Evolutionary conservation across 768 basidiomycete species (phyloP), one percentile per base, ranked within the genome.

Genomic region (Boletus tylopilopsis): DNA sequence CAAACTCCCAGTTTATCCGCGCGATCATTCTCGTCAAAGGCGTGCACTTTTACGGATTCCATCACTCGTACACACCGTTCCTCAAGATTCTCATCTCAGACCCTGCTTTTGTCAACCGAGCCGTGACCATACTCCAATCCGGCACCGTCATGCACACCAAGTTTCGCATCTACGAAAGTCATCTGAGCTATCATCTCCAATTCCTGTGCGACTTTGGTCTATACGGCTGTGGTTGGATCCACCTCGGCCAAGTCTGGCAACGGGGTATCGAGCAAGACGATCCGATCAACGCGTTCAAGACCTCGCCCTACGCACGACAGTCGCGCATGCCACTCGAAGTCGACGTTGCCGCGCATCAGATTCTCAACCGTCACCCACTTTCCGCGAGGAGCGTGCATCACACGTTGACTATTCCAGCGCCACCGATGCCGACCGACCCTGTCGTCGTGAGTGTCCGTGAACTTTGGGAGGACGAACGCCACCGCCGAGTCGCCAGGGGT

Each of bases 401-500:
- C 61, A 76, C 79, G 50, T 71, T 85, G 37, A 54, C 64, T 23
- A 88, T 93, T 51, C 81, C 85, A 47, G 68, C 76, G 27, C 69
- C 79, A 18, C 60, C 71, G 35, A 57, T 76, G 15, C 64, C 82
- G 47, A 55, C 76, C 11, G 89, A 90, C 57, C 90, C 89, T 37
- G 77, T 95, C 23, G 87, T 99, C 6, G 74, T 84, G 35, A 85
- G 91, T 60, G 88, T 98, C 39, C 84, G 90, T 54, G 95, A 97
- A 68, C 75, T 98, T 2, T 99, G 95, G 95, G 90, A 94, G 43
- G 94, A 97, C 59, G 95, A 99, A 69, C 81, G 88, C n/a, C 75
- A 76, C 11, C 80, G 93, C 9, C 77, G 94, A 18, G 65, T 68
- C 22, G 75, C 74, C 4, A 78, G 76, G 29, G 92, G 92, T 1